Conservation (phyloP, 2,329 filamentous ascomycete genomes). For the Fusarium clavum region DNA sequence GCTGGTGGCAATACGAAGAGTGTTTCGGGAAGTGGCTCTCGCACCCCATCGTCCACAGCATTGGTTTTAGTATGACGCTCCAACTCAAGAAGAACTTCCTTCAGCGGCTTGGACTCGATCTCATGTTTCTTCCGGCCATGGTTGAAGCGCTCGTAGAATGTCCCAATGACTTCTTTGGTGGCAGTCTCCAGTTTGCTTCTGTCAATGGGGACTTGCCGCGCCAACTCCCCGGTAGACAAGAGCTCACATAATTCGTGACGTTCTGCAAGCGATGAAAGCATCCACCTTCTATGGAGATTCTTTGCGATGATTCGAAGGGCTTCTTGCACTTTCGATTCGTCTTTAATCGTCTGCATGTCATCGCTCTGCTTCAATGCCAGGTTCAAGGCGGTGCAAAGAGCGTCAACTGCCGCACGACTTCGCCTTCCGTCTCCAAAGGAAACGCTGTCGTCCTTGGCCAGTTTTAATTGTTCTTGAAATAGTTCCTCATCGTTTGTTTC, state of each 20-base stretch:
- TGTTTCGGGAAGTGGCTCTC: slow-evolving; percentile 15
- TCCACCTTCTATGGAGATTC: slow-evolving; percentile 2
- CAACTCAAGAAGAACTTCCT: slow-evolving; percentile 17
- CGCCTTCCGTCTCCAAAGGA: background rate
- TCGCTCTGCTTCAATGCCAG: slow-evolving; percentile 16
- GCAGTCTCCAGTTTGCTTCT: slow-evolving; percentile 11
- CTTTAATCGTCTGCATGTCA: slow-evolving; percentile 15
- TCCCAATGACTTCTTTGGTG: slow-evolving; percentile 9
- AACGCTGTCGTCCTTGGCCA: background rate
- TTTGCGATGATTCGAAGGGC: slow-evolving; percentile 2
- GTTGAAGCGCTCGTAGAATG: slow-evolving; percentile 20
- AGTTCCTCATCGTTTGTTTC: background rate
- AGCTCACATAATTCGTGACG: slow-evolving; percentile 21
- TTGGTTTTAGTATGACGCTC: slow-evolving; percentile 29
- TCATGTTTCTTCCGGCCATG: slow-evolving; percentile 18
- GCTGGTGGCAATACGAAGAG: slow-evolving; percentile 32
- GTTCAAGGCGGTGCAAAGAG: slow-evolving; percentile 9
- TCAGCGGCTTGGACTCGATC: slow-evolving; percentile 13
- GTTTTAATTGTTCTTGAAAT: slow-evolving; percentile 1
- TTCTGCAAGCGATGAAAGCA: slow-evolving; percentile 5
- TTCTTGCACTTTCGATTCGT: slow-evolving; percentile 19
- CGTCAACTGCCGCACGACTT: slow-evolving; percentile 2
- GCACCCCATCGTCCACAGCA: background rate
- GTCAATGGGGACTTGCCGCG: slow-evolving; percentile 26
- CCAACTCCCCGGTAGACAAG: slow-evolving; percentile 25